Evolutionary conservation across 1,139 yeast genomes (phyloP).

Genomic region (Protomyces inundatus): DNA sequence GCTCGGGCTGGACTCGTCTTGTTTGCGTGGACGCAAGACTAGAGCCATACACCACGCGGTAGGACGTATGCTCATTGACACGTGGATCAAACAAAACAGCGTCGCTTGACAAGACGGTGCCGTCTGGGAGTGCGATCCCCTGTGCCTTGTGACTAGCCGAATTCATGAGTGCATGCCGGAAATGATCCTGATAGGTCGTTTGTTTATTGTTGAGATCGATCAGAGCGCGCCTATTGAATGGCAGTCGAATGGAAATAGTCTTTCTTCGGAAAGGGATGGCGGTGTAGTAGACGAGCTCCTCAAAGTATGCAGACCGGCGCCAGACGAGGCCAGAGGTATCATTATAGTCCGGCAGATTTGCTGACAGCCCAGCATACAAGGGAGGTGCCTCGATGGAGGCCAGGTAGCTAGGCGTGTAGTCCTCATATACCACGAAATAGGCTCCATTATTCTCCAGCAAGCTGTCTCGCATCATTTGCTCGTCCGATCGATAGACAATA

Average conservation of each 20-base stretch:
- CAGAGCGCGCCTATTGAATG: conserved; percentile 6
- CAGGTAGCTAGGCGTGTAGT: conserved; percentile 19
- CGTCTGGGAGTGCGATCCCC: conserved; percentile 11
- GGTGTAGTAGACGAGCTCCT: conserved; percentile 23
- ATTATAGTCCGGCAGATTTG: conserved; percentile 5
- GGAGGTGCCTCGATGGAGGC: conserved; percentile 9
- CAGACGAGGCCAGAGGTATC: conserved; percentile 1
- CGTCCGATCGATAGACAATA: conserved; percentile 7
- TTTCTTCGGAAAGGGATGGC: conserved; percentile 11
- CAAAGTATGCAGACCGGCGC: conserved; percentile 11
- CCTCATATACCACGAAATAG: conserved; percentile 16
- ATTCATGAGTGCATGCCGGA: conserved; percentile 5
- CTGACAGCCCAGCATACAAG: background rate
- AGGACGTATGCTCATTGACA: background rate
- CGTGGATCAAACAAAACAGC: conserved; percentile 6
- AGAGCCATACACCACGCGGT: conserved; percentile 6
- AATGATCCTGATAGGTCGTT: conserved; percentile 9
- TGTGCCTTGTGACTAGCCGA: conserved; percentile 24
- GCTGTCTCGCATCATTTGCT: conserved; percentile 17
- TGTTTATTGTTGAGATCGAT: conserved; percentile 11
- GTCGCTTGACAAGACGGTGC: conserved; percentile 15
- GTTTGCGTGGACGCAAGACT: conserved; percentile 1
- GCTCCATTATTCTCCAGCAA: conserved; percentile 9
- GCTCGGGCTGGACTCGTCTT: background rate
- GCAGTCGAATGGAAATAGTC: conserved; percentile 9